Evolutionary conservation across 768 basidiomycete species (phyloP).

Genomic region (Suillus hirtellus): DNA sequence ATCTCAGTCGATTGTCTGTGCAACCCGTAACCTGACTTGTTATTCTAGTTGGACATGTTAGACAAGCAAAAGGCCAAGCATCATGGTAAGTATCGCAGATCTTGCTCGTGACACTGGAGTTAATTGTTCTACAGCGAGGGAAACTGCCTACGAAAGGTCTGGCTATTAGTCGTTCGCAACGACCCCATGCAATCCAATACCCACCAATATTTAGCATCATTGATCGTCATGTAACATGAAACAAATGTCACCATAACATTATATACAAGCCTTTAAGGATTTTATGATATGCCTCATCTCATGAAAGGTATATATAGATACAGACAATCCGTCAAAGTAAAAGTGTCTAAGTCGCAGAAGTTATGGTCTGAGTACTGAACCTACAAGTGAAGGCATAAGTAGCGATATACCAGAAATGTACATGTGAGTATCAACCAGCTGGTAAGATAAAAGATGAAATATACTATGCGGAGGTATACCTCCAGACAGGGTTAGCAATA

Average conservation of each 20-base stretch:
- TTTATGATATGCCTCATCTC: background rate
- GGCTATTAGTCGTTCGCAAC: background rate
- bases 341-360: background rate
- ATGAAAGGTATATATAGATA: background rate
- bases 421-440: background rate
- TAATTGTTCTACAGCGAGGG: conserved; percentile 15
- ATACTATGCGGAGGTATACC: background rate
- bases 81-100: conserved; percentile 26
- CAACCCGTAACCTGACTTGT: background rate
- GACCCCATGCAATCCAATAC: background rate
- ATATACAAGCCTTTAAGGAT: background rate
- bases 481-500: background rate
- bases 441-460: background rate
- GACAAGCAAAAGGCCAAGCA: conserved; percentile 45
- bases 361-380: background rate
- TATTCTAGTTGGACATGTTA: conserved; percentile 42
- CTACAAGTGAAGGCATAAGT: background rate
- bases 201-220: background rate
- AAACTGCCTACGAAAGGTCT: background rate
- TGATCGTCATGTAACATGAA: background rate
- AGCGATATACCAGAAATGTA: background rate
- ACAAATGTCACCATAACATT: background rate
- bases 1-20: background rate
- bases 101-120: background rate
- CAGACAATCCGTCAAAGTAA: background rate